Evolutionary conservation across 495 filamentous ascomycete genomes (phyloP).

Genomic region (Amniculicola lignicola): DNA sequence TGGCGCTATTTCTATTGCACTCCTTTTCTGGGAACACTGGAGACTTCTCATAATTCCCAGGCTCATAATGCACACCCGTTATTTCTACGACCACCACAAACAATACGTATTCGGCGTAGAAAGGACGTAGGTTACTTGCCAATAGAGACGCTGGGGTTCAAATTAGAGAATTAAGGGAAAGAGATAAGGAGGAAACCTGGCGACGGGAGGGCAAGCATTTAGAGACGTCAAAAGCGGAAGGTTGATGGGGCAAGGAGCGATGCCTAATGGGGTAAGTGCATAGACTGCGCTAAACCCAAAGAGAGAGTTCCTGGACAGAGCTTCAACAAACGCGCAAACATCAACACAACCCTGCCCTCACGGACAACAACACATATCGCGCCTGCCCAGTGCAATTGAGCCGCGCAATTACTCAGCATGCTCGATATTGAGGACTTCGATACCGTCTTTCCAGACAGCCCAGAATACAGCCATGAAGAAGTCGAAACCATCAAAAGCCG

Average conservation of each 20-base stretch:
- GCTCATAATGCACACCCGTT: no score
- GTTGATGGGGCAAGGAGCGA: slow-evolving; percentile 12
- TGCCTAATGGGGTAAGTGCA: slow-evolving; percentile 7
- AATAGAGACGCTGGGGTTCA: slow-evolving; percentile 3
- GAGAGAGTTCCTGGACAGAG: slow-evolving; percentile 4
- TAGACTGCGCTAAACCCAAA: slow-evolving; percentile 4
- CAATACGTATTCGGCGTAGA: no score
- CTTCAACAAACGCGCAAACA: no score
- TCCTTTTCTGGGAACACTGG: no score
- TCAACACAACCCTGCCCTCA: no score
- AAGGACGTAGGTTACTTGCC: no score
- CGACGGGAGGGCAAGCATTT: slow-evolving; percentile 19
- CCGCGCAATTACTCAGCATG: slow-evolving; percentile 1
- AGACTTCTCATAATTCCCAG: no score
- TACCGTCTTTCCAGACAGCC: slow-evolving; percentile 59
- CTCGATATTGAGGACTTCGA: slow-evolving; percentile 55
- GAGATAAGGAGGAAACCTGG: slow-evolving; percentile 17
- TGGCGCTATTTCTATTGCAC: no score
- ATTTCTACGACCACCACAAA: no score
- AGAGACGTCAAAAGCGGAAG: slow-evolving; percentile 25
- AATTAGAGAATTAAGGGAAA: slow-evolving; percentile 24
- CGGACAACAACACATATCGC: no score
- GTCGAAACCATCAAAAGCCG: slow-evolving; percentile 53
- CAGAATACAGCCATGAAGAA: slow-evolving; percentile 59
- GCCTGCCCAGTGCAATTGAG: no score